Conservation (phyloP, 768 basidiomycete genomes). For the Mycena leptocephala region DNA sequence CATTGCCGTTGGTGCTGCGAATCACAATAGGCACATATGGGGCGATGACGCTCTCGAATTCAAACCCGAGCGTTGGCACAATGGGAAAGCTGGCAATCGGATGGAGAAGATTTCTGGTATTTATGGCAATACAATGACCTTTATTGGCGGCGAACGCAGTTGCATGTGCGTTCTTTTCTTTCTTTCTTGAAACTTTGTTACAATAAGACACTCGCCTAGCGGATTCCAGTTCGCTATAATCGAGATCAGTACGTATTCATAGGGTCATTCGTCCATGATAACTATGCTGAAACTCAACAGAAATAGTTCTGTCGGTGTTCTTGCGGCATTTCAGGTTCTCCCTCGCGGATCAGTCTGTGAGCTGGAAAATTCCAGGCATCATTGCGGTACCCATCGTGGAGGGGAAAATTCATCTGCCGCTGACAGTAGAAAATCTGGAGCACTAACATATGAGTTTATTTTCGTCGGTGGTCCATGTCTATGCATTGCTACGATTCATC, state of each 20-base stretch:
- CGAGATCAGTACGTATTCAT: conserved; percentile 3
- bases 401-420: no score
- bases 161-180: conserved; percentile 69
- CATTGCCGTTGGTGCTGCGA: no score
- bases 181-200: no score
- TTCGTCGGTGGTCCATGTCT: no score
- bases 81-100: conserved; percentile 46
- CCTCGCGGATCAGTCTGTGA: neutral
- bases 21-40: conserved; percentile 61
- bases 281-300: neutral
- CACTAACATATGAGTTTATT: no score
- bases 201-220: no score
- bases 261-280: neutral
- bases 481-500: no score
- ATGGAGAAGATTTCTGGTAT: conserved; percentile 54
- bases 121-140: conserved; percentile 58
- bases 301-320: conserved; percentile 2
- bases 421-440: no score
- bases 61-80: conserved; percentile 69
- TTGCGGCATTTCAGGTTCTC: conserved; percentile 8
- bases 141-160: conserved; percentile 59
- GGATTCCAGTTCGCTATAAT: conserved; percentile 5
- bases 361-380: conserved; percentile 8
- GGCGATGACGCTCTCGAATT: conserved; percentile 65
- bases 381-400: no score